phyloP scores from a whole-genome alignment of 139 green algal genomes.

The Ettlia oleoabundans region DNA sequence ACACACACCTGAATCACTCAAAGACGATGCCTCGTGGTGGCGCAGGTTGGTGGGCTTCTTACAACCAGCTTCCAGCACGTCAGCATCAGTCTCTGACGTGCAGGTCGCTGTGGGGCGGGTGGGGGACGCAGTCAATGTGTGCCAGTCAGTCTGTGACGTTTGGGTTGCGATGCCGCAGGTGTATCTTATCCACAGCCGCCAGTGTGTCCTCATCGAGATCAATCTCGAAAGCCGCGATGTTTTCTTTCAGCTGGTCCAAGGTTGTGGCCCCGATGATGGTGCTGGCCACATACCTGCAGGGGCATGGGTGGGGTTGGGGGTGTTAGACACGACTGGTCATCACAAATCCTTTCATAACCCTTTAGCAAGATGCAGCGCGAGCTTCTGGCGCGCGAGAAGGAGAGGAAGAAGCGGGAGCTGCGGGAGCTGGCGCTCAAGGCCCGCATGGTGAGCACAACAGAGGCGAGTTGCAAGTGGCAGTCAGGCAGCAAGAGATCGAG shows the following conservation, averaged over 20 bases:
- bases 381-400: slow-evolving; percentile 83
- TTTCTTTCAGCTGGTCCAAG: slow-evolving; percentile 87
- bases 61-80: not conserved
- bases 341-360: too few relatives aligned
- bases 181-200: slow-evolving; percentile 63
- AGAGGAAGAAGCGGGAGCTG: slow-evolving; percentile 95
- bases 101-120: not conserved
- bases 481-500: too few relatives aligned
- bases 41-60: too few relatives aligned
- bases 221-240: slow-evolving; percentile 77
- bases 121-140: not conserved
- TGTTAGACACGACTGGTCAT: too few relatives aligned
- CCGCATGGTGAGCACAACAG: too few relatives aligned
- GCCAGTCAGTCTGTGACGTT: slow-evolving; percentile 56
- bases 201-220: slow-evolving; percentile 61
- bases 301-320: not conserved
- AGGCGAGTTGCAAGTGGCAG: too few relatives aligned
- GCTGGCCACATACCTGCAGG: slow-evolving; percentile 63
- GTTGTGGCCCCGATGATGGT: slow-evolving; percentile 94
- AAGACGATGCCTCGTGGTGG: too few relatives aligned
- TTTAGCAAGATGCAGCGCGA: slow-evolving; percentile 90
- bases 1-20: too few relatives aligned
- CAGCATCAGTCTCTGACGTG: not conserved
- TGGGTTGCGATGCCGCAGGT: slow-evolving; percentile 71
- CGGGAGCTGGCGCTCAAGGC: slow-evolving; percentile 90